These are phyloP conservation scores for Botrytis elliptica DNA, from an alignment of 2,329 filamentous ascomycete genomes.

Conservation along the genomic window DNA sequence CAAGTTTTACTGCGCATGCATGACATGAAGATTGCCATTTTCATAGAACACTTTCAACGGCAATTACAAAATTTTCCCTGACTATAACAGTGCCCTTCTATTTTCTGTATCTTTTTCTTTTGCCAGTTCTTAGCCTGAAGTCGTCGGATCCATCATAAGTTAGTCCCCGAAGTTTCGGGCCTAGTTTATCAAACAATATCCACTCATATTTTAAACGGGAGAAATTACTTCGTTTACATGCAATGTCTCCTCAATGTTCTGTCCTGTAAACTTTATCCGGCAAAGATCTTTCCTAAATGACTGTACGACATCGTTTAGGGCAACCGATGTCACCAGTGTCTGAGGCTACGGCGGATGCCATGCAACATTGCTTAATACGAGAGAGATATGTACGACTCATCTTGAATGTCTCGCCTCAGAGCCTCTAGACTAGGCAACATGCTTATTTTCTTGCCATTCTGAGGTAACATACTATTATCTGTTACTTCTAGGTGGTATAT, in stretches of 20 bases:
- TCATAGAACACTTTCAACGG: neutral
- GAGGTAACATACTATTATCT: neutral
- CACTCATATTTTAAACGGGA: neutral
- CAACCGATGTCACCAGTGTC: too few relatives aligned
- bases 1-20: neutral
- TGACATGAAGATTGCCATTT: neutral
- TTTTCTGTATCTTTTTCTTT: neutral
- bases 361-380: neutral
- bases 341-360: neutral
- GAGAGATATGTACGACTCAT: neutral
- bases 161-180: neutral
- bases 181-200: neutral
- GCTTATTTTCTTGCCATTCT: neutral
- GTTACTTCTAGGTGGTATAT: neutral
- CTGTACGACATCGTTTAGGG: neutral
- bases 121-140: conserved; percentile 2
- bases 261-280: neutral
- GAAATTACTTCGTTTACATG: neutral
- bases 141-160: neutral
- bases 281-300: neutral
- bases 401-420: neutral
- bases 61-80: neutral
- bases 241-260: neutral
- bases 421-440: neutral
- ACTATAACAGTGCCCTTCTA: neutral